Base-by-base conservation (phyloP, 352 stramenopile species). In the Pythium aristosporum region DNA sequence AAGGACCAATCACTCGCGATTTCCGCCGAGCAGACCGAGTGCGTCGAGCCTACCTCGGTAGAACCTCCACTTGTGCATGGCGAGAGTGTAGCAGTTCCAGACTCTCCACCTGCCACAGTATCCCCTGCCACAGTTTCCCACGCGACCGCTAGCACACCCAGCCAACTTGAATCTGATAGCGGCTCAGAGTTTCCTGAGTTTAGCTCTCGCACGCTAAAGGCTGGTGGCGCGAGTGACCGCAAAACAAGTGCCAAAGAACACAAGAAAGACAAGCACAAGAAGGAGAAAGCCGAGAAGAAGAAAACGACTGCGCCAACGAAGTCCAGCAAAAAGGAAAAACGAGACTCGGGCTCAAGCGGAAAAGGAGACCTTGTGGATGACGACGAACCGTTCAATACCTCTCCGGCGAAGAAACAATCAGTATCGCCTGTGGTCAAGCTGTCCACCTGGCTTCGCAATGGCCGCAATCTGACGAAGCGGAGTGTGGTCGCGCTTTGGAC, bases 241-340 rank as follows among this genome's bases (percentile, higher is more conserved):
- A 84, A 83, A 34, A 49, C 69, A 12, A 47, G 37, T 44, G 28
- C 25, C 2, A 86, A 80, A 42, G 74, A 82, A n/a, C 44, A 68
- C 10, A 73, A 74, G 41, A 87, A 86, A 46, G 79, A 91, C 15
- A 88, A 87, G 30, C 46, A 64, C 13, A 84, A 85, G 57, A 88
- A 88, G 53, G 73, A 85, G 7, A 87, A 81, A 42, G 20, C 42
- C 0, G 79, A 86, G 50, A 88, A 82, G 61, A 88, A 83, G 39
- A 69, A 68, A 6, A 43, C 43, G 5, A 20, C 20, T 1, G 48
- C 51, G 18, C 12, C 42, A 34, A 68, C 70, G 30, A 71, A 55
- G 21, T 30, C 53, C 0, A 63, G 34, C 36, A 88, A 83, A 55
- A 92, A 90, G 65, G 80, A 90, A 15, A 90, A 90, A 51, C 76